Percentiles rank a stretch among this genome's conserved stretches.
These are phyloP conservation scores for Labyrinthula sp. DNA, from an alignment of 352 stramenopile genomes.

Conservation along the genomic window DNA sequence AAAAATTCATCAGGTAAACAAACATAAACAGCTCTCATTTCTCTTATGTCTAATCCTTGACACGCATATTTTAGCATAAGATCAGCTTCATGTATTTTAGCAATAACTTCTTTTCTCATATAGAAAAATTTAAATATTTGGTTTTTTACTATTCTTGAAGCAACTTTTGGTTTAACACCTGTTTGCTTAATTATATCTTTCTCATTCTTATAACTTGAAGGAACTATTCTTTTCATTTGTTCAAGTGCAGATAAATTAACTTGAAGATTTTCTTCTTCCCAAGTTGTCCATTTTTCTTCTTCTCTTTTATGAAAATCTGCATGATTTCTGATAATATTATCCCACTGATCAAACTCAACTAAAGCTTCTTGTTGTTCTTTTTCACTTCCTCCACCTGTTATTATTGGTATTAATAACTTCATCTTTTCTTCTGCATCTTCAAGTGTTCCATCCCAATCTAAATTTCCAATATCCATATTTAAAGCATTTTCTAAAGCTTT, in stretches of 20 bases:
- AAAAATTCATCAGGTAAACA: constrained; percentile 33
- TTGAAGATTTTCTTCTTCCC: constrained; percentile 23
- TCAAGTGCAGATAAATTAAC: constrained; percentile 14
- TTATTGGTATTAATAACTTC: constrained; percentile 10
- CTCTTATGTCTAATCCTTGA: constrained; percentile 34
- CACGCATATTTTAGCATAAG: constrained; percentile 33
- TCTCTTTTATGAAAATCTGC: constrained; percentile 35
- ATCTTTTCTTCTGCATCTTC: constrained; percentile 25
- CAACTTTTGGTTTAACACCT: constrained; percentile 2
- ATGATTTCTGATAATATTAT: constrained; percentile 36
- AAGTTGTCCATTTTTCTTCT: constrained; percentile 30
- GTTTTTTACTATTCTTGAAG: constrained; percentile 28
- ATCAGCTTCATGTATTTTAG: constrained; percentile 36
- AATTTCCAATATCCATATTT: constrained; percentile 14
- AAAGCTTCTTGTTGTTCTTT: constrained; percentile 14
- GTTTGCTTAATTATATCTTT: too few relatives aligned
- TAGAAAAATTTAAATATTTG: constrained; percentile 35
- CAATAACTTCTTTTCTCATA: constrained; percentile 18
- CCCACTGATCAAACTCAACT: constrained; percentile 33
- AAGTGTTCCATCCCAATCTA: constrained; percentile 27
- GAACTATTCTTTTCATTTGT: constrained; percentile 25
- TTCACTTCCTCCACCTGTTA: too few relatives aligned
- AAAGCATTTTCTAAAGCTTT: constrained; percentile 17
- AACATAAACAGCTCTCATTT: constrained; percentile 34
- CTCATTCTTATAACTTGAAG: too few relatives aligned